Percentiles rank a stretch among this genome's conserved stretches.
These are phyloP conservation scores for Chaetoceros tenuissimus DNA, from an alignment of 108 stramenopile genomes.

Conservation along the genomic window DNA sequence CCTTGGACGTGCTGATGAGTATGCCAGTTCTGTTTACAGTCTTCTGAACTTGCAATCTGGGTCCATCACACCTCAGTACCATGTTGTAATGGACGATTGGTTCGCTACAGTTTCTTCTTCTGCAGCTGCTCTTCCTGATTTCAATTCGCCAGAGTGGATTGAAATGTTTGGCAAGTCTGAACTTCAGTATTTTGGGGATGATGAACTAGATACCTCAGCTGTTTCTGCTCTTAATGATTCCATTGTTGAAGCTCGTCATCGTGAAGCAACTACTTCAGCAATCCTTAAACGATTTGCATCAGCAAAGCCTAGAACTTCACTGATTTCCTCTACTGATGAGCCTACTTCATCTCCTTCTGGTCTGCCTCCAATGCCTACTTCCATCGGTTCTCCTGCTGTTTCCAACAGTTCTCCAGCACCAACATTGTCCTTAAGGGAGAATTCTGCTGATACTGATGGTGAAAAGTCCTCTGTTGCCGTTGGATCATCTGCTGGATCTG, in stretches of 20 bases:
- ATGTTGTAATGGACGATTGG: constrained; percentile 33
- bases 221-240: not conserved
- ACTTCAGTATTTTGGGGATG: constrained; percentile 7
- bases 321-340: not conserved
- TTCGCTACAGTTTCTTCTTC: constrained; percentile 14
- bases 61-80: constrained; percentile 25
- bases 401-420: not conserved
- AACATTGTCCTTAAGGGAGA: not conserved
- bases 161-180: constrained; percentile 10
- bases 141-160: constrained; percentile 10
- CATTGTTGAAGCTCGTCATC: not conserved
- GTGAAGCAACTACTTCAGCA: not conserved
- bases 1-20: constrained; percentile 15
- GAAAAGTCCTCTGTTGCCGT: not conserved
- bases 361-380: not conserved
- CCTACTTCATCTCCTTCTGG: not conserved
- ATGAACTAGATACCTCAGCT: constrained; percentile 3
- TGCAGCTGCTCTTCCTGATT: not conserved
- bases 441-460: not conserved
- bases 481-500: no score
- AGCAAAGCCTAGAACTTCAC: not conserved
- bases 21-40: constrained; percentile 14
- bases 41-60: constrained; percentile 19
- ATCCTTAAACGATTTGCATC: not conserved
- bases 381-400: not conserved